A percentile compares a stretch with the other conserved stretches of the same genome.
phyloP scores from a whole-genome alignment of 139 green algal species.

The Chlorella ohadii region DNA sequence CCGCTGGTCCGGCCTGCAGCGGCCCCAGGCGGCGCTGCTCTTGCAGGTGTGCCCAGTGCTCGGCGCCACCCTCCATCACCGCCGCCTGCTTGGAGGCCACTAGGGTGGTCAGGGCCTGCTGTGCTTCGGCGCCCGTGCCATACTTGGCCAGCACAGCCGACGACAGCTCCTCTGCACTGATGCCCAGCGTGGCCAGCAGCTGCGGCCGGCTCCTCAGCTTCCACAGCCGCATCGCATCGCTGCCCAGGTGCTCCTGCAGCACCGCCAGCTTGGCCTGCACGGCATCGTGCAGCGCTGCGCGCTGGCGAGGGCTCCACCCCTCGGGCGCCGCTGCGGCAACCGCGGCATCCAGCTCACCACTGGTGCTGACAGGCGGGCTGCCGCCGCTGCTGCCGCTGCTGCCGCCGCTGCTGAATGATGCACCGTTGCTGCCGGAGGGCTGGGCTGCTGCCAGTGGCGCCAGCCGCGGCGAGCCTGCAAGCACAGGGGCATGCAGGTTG shows the following conservation, averaged over 20 bases:
- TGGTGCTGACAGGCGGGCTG: neutral
- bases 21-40: constrained; percentile 2
- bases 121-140: neutral
- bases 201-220: neutral
- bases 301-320: neutral
- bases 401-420: neutral
- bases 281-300: neutral
- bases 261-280: neutral
- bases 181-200: constrained; percentile 7
- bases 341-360: neutral
- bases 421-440: neutral
- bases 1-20: neutral
- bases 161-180: neutral
- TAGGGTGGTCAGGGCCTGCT: neutral
- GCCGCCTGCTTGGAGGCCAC: constrained; percentile 12
- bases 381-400: constrained; percentile 4
- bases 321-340: neutral
- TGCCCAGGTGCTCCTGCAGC: neutral
- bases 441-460: neutral
- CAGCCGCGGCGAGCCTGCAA: neutral
- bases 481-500: neutral
- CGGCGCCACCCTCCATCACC: neutral
- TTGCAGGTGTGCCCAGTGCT: neutral
- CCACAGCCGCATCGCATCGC: neutral
- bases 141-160: neutral